Conservation (phyloP, 2,329 filamentous ascomycete species). For the Penicillium sclerotiorum region DNA sequence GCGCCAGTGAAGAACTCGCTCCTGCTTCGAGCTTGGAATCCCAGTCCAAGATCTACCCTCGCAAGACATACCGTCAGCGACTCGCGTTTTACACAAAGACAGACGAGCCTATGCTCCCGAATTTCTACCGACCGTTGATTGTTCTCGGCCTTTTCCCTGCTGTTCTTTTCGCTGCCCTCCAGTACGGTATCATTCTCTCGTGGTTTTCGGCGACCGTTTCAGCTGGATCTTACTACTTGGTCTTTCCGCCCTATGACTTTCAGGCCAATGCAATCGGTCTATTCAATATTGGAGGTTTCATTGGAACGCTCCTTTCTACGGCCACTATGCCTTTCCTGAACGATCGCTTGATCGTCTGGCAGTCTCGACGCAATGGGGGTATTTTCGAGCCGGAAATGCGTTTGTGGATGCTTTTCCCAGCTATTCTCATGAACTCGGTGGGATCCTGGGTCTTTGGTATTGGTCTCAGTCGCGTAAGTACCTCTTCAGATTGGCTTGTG, state of each 20-base stretch:
- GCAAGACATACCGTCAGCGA: constrained; percentile 10
- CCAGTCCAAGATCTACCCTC: constrained; percentile 2
- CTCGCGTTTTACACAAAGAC: constrained; percentile 12
- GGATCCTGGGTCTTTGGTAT: constrained; percentile 9
- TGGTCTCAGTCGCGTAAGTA: constrained; percentile 9
- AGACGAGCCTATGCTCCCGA: constrained; percentile 5
- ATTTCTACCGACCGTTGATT: constrained; percentile 13
- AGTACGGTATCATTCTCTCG: constrained; percentile 10
- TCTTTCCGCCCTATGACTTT: constrained; percentile 9
- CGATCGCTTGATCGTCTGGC: neutral
- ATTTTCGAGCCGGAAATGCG: neutral
- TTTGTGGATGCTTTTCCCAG: neutral
- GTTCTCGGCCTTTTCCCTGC: constrained; percentile 9
- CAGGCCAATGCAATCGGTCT: constrained; percentile 8
- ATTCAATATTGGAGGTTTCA: constrained; percentile 11
- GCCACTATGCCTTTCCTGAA: neutral
- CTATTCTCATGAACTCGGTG: neutral
- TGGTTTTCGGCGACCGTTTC: constrained; percentile 10
- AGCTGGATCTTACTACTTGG: constrained; percentile 2
- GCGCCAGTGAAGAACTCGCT: neutral
- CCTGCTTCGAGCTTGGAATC: neutral
- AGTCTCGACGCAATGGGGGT: neutral
- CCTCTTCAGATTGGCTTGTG: neutral
- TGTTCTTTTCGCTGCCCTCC: constrained; percentile 9
- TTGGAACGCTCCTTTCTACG: neutral